Evolutionary conservation across 2,329 filamentous ascomycete species (phyloP), one percentile per base, ranked within the genome.

Genomic region (Xylaria sp.): DNA sequence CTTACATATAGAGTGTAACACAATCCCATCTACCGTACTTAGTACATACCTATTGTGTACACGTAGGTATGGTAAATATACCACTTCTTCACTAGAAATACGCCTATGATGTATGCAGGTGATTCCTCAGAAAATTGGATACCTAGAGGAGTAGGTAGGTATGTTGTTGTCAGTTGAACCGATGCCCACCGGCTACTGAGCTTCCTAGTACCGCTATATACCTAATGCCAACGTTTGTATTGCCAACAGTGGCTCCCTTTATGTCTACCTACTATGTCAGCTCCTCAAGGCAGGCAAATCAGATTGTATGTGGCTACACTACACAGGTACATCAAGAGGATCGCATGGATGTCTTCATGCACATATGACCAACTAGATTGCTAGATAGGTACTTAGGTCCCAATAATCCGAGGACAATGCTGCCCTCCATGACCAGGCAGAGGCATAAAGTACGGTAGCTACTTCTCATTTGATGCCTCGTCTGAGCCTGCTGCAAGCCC

Each of bases 381-480:
- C 38, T 45, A 45, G 51, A 43, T 31, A 54, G 43, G 19, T 43
- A 12, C 40, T 23, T 23, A 4, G n/a, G n/a, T n/a, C n/a, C 38
- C 15, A 14, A 37, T 43, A 33, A 42, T 31, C 19, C 7, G 38
- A 35, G 28, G 42, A 17, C 50, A 35, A 49, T 49, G 19, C 19
- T 17, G 31, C 15, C 28, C 15, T 12, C 21, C 31, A 53, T 25
- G 14, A 12, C 15, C 15, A 25, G 35, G n/a, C 17, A 28, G 8
- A 9, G 9, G 5, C 5, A 9, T 31, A 31, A 5, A 9, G 9
- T 31, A 31, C 28, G 28, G 28, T 31, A 31, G 28, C 5, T 11
- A 51, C 8, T 23, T 50, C 56, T 55, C 19, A 31, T 50, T 31
- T 21, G n/a, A 19, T 35, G 49, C 38, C 49, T 57, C 43, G 35